Evolutionary conservation across 176 grass and related monocot species (phyloP).

Genomic region (Sorghum bicolor): Sorghum_bicolor_NCBIv3 NC_012870.2:18194001-18194500

Average conservation of each 20-base stretch:
- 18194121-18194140: background rate
- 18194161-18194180: background rate
- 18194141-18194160: background rate
- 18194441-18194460: background rate
- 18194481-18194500: too few relatives aligned
- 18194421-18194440: too few relatives aligned
- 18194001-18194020: too few relatives aligned
- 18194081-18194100: background rate
- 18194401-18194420: conserved; percentile 26
- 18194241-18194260: conserved; percentile 13
- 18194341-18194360: conserved; percentile 26
- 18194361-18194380: background rate
- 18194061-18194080: background rate
- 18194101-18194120: background rate
- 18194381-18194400: conserved; percentile 24
- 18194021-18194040: background rate
- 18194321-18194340: conserved; percentile 36
- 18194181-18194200: background rate
- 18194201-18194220: conserved; percentile 36
- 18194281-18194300: conserved; percentile 37
- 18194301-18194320: conserved; percentile 47
- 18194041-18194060: too few relatives aligned
- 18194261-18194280: background rate
- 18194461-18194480: too few relatives aligned
- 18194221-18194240: conserved; percentile 23